A percentile compares a stretch with the other conserved stretches of the same genome.
Conservation (phyloP, 2,329 filamentous ascomycete species). For the Microsporum canis region DNA sequence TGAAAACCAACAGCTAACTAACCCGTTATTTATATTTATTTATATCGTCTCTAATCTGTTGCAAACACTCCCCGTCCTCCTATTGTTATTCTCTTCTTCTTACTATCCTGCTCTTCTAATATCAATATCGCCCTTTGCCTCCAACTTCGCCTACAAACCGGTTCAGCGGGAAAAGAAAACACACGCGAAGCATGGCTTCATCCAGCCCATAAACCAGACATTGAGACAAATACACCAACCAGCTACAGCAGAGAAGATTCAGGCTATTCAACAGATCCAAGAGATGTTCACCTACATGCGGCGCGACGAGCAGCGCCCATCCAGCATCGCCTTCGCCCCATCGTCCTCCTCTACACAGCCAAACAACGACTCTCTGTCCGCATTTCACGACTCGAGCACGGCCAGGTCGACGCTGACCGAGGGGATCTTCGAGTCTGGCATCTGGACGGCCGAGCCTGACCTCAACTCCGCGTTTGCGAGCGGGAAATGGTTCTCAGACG, state of each 20-base stretch:
- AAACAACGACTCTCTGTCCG: slow-evolving; percentile 19
- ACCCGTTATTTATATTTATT: background rate
- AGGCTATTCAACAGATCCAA: too few relatives aligned
- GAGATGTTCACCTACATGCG: slow-evolving; percentile 15
- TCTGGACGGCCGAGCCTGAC: slow-evolving; percentile 10
- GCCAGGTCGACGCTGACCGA: slow-evolving; percentile 21
- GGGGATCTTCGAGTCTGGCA: slow-evolving; percentile 20
- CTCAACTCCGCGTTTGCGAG: background rate
- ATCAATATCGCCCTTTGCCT: background rate
- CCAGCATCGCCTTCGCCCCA: slow-evolving; percentile 10
- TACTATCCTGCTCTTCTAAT: background rate
- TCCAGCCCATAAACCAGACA: background rate
- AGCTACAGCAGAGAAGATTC: too few relatives aligned
- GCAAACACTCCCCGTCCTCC: background rate
- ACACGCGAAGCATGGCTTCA: background rate
- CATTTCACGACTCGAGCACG: slow-evolving; percentile 12
- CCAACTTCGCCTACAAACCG: background rate
- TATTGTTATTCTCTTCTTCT: background rate
- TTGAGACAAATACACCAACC: background rate
- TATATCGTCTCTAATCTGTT: background rate
- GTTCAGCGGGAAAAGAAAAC: background rate
- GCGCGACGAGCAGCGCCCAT: slow-evolving; percentile 14
- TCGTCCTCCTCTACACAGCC: background rate
- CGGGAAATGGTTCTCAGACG: slow-evolving; percentile 1
- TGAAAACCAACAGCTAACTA: background rate